These are phyloP conservation scores for Cercospora sesami DNA, from an alignment of 2,329 filamentous ascomycete genomes.

Conservation along the genomic window DNA sequence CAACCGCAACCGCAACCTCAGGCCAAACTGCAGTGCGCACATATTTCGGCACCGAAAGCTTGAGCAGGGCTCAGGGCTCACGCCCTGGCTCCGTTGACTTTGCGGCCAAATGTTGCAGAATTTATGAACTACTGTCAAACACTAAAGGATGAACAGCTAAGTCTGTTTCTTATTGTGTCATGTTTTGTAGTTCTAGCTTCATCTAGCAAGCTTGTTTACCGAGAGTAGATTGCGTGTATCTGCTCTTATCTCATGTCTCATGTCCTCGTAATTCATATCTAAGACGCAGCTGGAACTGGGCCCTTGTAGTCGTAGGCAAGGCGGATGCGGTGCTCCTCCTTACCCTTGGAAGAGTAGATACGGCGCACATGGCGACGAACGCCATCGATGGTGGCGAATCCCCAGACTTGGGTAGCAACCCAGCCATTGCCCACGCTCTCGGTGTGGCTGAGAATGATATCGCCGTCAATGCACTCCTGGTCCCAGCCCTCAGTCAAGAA, in stretches of 20 bases:
- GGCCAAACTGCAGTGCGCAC: too few relatives aligned
- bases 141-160: neutral
- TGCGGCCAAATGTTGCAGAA: neutral
- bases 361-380: constrained; percentile 43
- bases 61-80: neutral
- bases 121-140: neutral
- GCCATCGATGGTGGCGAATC: constrained; percentile 47
- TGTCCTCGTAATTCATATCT: constrained; percentile 9
- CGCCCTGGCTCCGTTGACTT: neutral
- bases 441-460: constrained; percentile 53
- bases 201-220: neutral
- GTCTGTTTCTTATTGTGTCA: neutral
- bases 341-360: constrained; percentile 43
- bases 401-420: constrained; percentile 58
- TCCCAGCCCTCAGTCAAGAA: constrained; percentile 62
- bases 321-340: constrained; percentile 42
- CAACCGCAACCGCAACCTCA: too few relatives aligned
- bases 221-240: neutral
- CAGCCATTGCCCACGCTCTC: constrained; percentile 52
- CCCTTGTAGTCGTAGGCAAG: constrained; percentile 47
- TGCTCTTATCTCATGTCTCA: neutral
- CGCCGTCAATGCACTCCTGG: constrained; percentile 49
- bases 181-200: neutral
- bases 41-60: neutral
- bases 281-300: constrained; percentile 4